Evolutionary conservation across 2,329 filamentous ascomycete genomes (phyloP).

Genomic region (Fusarium gaditjirri): DNA sequence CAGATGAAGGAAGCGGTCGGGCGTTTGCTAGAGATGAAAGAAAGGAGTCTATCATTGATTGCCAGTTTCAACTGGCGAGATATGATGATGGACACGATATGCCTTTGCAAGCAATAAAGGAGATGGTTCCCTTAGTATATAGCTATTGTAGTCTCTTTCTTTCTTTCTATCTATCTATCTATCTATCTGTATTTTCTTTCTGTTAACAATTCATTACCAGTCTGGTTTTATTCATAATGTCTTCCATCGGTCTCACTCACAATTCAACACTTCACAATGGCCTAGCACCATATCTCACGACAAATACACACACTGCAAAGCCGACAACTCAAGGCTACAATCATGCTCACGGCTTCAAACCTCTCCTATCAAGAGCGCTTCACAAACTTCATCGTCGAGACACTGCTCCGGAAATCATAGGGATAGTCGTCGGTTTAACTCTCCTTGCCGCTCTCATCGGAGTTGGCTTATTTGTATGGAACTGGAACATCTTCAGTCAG

Average conservation of each 20-base stretch:
- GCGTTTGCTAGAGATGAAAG: neutral
- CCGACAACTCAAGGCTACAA: too few relatives aligned
- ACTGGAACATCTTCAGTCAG: conserved; percentile 6
- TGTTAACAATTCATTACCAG: fast-evolving
- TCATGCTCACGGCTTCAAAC: neutral
- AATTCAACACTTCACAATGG: neutral
- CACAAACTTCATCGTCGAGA: conserved; percentile 14
- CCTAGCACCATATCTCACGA: neutral
- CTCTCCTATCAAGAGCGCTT: neutral
- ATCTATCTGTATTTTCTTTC: too few relatives aligned
- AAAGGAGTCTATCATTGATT: conserved; percentile 8
- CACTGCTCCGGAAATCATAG: conserved; percentile 5
- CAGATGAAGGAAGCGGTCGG: neutral
- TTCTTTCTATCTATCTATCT: neutral
- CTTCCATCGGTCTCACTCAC: neutral
- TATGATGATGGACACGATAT: neutral
- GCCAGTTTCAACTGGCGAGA: neutral
- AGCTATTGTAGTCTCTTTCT: neutral
- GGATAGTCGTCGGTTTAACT: conserved; percentile 20
- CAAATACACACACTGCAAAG: too few relatives aligned
- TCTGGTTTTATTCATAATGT: neutral
- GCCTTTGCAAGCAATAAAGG: too few relatives aligned
- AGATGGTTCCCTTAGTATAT: neutral
- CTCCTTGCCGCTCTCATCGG: conserved; percentile 14
- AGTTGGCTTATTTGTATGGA: conserved; percentile 17